Evolutionary conservation across 2,329 filamentous ascomycete species (phyloP).

Genomic region (Pseudopyrenochaeta lycopersici): DNA sequence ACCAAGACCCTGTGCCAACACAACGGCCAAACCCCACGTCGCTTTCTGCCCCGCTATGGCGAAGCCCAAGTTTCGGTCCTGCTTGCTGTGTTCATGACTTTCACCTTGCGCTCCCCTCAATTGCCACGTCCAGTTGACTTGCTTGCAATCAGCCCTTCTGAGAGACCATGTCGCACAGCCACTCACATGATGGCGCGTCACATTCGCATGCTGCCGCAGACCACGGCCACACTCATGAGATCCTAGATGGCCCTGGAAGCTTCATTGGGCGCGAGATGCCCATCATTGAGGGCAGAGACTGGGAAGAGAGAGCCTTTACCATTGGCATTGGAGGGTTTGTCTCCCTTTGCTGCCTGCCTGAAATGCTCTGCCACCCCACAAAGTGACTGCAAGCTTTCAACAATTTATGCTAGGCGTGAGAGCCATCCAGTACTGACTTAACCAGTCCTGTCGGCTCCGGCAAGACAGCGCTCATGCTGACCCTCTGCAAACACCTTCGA

Average conservation of each 20-base stretch:
- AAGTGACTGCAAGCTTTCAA: no score
- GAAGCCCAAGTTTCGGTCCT: slow-evolving; percentile 4
- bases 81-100: neutral
- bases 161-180: slow-evolving; percentile 40
- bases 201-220: slow-evolving; percentile 67
- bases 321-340: slow-evolving; percentile 95
- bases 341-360: neutral
- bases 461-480: slow-evolving; percentile 96
- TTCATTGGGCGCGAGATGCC: slow-evolving; percentile 93
- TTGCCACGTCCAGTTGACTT: neutral
- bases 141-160: neutral
- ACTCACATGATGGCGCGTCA: slow-evolving; percentile 52
- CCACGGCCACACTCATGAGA: slow-evolving; percentile 95
- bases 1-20: no score
- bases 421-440: slow-evolving; percentile 13
- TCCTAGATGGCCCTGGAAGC: slow-evolving; percentile 91
- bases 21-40: slow-evolving; percentile 24
- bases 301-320: slow-evolving; percentile 90
- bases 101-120: neutral
- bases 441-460: slow-evolving; percentile 90
- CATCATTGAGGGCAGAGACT: slow-evolving; percentile 85
- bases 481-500: slow-evolving; percentile 85
- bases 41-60: slow-evolving; percentile 31
- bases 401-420: no score
- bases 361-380: neutral